phyloP scores from a whole-genome alignment of 148 eudicot species.

The Amaranthus palmeri region DNA sequence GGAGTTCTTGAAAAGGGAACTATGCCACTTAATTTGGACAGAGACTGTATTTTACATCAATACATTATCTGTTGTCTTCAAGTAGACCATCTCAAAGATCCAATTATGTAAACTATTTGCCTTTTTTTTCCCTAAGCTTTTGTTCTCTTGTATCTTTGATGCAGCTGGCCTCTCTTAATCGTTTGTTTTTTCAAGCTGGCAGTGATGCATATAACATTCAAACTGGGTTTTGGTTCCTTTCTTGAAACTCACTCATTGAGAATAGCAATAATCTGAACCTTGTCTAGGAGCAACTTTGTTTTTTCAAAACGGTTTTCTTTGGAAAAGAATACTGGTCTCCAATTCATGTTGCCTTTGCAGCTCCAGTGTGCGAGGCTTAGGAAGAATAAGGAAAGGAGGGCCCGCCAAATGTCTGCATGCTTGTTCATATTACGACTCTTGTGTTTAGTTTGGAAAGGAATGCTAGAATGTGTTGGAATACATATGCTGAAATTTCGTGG shows the following conservation, averaged over 20 bases:
- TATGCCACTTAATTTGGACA: too few species aligned
- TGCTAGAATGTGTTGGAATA: not conserved
- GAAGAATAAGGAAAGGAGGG: not conserved
- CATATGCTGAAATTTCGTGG: not conserved
- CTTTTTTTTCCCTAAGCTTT: too few species aligned
- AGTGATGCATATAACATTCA: not conserved
- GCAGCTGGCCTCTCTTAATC: not conserved
- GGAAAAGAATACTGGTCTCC: too few species aligned
- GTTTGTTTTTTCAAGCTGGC: not conserved
- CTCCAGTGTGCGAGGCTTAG: not conserved
- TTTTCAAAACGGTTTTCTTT: not conserved
- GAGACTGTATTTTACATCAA: too few species aligned
- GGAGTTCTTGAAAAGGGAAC: too few species aligned
- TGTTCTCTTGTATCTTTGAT: not conserved
- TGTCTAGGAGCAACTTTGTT: not conserved
- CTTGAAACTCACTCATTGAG: not conserved
- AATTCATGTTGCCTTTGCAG: not conserved
- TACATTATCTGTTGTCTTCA: too few species aligned
- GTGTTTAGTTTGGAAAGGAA: slow-evolving; percentile 1
- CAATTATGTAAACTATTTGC: too few species aligned
- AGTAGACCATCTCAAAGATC: too few species aligned
- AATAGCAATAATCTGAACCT: not conserved
- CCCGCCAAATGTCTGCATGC: not conserved
- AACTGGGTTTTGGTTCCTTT: not conserved
- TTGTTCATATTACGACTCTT: not conserved